phyloP scores from a whole-genome alignment of 257 asterid genomes.

The Gentiana dahurica region DNA sequence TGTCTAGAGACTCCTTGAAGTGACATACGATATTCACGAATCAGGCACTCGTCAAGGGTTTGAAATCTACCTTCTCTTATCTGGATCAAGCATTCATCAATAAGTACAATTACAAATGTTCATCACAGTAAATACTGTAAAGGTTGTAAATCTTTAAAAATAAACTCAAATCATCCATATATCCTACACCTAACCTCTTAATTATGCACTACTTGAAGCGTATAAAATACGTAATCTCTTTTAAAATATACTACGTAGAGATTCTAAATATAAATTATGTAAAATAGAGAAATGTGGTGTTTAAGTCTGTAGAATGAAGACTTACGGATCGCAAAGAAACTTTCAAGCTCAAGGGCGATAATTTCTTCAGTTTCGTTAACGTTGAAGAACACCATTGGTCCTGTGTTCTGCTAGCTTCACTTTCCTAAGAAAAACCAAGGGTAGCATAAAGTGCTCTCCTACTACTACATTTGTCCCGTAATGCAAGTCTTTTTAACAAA shows the following conservation, averaged over 20 bases:
- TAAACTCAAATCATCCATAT: too few relatives aligned
- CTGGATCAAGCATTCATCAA: slow-evolving; percentile 25
- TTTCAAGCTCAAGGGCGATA: slow-evolving; percentile 88
- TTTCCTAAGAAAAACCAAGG: slow-evolving; percentile 32
- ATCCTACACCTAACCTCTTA: too few relatives aligned
- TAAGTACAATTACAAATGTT: slow-evolving; percentile 5
- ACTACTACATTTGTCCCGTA: too few relatives aligned
- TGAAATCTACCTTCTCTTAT: slow-evolving; percentile 90
- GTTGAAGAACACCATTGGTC: slow-evolving; percentile 63
- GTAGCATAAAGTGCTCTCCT: not conserved
- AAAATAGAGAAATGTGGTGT: too few relatives aligned
- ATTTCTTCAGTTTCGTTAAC: slow-evolving; percentile 59
- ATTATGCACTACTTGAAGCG: too few relatives aligned
- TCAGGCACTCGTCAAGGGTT: slow-evolving; percentile 80
- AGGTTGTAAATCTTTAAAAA: too few relatives aligned
- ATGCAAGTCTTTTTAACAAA: too few relatives aligned
- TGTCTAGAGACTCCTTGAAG: slow-evolving; percentile 58
- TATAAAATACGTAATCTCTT: too few relatives aligned
- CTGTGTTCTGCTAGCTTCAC: slow-evolving; percentile 59
- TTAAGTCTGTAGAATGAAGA: not conserved
- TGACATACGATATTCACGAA: slow-evolving; percentile 87
- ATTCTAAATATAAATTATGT: too few relatives aligned
- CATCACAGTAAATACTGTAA: too few relatives aligned
- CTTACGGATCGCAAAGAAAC: slow-evolving; percentile 92
- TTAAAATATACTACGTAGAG: too few relatives aligned